Evolutionary conservation across 2,329 filamentous ascomycete species (phyloP), one percentile per base, ranked within the genome.

Genomic region (Sporothrix phasma): DNA sequence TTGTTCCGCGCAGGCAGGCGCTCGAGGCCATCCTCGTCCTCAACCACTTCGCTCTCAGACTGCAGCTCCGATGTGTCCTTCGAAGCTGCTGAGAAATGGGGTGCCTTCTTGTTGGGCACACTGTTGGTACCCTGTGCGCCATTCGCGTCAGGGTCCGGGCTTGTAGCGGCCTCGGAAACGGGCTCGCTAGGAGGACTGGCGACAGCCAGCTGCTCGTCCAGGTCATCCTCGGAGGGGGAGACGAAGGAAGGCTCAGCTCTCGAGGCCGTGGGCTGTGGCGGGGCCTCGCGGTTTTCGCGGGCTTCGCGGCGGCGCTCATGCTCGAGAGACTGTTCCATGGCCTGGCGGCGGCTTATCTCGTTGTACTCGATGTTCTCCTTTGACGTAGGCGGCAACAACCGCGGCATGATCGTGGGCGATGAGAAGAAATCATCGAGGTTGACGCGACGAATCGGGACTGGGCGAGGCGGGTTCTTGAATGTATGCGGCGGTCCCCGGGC

Each of bases 381-480:
- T 2, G 65, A 66, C 5, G 66, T 65, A 1, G 66, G 69, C 1
- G 61, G 59, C 26, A 69, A 68, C 60, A 70, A 70, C 4, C 69
- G 69, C 1, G 77, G 77, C 29, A 78, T 68, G 7, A 72, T 68
- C 0, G 78, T 77, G 0, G 83, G 82, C 2, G 83, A 85, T 0
- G 83, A 85, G 70, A 85, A 85, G 70, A 85, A 85, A 8, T 65
- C 63, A 45, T 67, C 67, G 6, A 69, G 63, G 15, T 62, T 64
- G 37, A 67, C 54, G 4, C 58, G 63, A 1, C 43, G 24, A 5
- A 63, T 34, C 5, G 29, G 61, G 6, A 63, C 41, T 3, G 29
- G 61, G 31, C 29, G 46, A 3, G 54, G 39, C 15, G 62, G 19
- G 34, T 34, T 53, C 5, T 31, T 49, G 19, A 46, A 22, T 11